Conservation (phyloP, 2,329 filamentous ascomycete genomes). For the Hawksworthiomyces lignivorus region DNA sequence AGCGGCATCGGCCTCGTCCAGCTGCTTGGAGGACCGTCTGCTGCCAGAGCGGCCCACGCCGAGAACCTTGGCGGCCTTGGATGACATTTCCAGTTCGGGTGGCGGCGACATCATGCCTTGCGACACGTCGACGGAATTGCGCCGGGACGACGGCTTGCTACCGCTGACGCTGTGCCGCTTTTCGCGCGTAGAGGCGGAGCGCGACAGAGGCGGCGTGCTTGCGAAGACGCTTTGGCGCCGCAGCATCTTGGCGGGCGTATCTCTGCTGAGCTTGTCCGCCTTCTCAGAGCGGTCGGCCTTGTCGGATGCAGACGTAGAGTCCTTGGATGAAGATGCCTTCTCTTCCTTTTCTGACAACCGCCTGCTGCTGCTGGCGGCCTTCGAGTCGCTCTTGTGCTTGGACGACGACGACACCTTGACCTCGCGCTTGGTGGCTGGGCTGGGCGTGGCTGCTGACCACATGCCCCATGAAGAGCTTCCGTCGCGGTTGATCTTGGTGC, state of each 20-base stretch:
- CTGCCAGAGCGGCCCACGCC: constrained; percentile 41
- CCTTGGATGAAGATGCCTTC: constrained; percentile 49
- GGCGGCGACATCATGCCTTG: constrained; percentile 64
- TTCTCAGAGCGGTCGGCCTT: constrained; percentile 44
- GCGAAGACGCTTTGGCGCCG: constrained; percentile 61
- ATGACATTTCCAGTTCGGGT: constrained; percentile 61
- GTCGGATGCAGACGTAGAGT: constrained; percentile 42
- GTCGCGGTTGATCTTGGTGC: constrained; percentile 66
- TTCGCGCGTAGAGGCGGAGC: constrained; percentile 61
- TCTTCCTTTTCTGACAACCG: constrained; percentile 55
- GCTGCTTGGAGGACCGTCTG: constrained; percentile 21
- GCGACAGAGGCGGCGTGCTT: constrained; percentile 57
- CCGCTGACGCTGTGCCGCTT: constrained; percentile 48
- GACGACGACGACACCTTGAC: constrained; percentile 40
- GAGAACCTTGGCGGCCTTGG: constrained; percentile 73
- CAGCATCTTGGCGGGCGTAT: constrained; percentile 42
- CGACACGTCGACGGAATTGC: constrained; percentile 58
- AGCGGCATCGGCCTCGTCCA: constrained; percentile 35
- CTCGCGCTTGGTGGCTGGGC: constrained; percentile 18
- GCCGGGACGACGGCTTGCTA: constrained; percentile 52
- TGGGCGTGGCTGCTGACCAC: constrained; percentile 45
- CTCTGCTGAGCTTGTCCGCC: constrained; percentile 26
- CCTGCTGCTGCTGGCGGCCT: constrained; percentile 29
- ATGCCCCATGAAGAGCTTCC: constrained; percentile 65
- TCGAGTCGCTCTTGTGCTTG: constrained; percentile 58